phyloP scores from a whole-genome alignment of 768 basidiomycete species.

The Coprinopsis marcescibilis region DNA sequence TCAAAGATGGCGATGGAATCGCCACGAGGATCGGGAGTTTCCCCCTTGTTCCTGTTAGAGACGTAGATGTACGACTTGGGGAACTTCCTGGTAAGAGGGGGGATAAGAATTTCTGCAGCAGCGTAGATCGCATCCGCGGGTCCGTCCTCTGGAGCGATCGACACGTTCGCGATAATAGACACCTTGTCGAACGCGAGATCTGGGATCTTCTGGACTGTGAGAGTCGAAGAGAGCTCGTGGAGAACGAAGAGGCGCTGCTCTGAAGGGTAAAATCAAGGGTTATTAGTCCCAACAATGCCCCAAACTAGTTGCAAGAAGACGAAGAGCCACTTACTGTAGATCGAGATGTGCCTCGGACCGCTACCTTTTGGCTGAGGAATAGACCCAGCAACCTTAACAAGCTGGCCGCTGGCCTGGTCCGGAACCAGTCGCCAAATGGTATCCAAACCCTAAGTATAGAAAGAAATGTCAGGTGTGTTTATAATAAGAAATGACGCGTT shows the following conservation, averaged over 20 bases:
- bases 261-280: constrained; percentile 13
- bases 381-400: constrained; percentile 51
- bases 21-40: constrained; percentile 37
- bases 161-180: constrained; percentile 40
- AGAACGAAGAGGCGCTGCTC: constrained; percentile 47
- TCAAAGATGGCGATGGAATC: constrained; percentile 49
- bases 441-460: constrained; percentile 49
- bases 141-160: constrained; percentile 39
- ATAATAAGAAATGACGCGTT: background rate
- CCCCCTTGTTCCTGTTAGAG: constrained; percentile 56
- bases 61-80: constrained; percentile 53
- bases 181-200: constrained; percentile 46
- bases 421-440: constrained; percentile 61
- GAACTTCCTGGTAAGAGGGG: constrained; percentile 39
- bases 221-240: constrained; percentile 51
- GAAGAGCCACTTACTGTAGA: constrained; percentile 22
- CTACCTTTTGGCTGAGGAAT: constrained; percentile 59
- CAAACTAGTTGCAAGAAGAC: background rate
- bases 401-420: constrained; percentile 27
- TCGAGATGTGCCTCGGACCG: constrained; percentile 47
- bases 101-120: constrained; percentile 61
- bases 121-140: constrained; percentile 32
- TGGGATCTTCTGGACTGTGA: constrained; percentile 56
- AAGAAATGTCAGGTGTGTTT: constrained; percentile 1
- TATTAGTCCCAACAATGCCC: constrained; percentile 5